phyloP scores from a whole-genome alignment of 345 rosid species.

The Hibiscus syriacus region DNA sequence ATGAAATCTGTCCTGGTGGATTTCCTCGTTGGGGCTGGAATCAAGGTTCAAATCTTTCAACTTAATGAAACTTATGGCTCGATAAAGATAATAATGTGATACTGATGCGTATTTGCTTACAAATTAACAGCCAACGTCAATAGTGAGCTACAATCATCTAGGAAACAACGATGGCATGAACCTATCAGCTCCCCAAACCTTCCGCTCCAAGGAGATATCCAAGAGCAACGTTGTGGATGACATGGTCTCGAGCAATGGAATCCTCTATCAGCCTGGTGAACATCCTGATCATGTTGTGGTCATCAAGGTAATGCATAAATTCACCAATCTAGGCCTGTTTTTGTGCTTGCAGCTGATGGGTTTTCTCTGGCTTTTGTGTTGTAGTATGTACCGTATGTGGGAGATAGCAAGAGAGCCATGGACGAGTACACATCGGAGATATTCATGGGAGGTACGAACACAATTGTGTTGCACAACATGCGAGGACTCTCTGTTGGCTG shows the following conservation, averaged over 20 bases:
- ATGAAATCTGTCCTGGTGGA: slow-evolving; percentile 92
- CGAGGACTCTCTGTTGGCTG: too few relatives aligned
- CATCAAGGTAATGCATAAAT: slow-evolving; percentile 66
- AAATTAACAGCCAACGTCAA: slow-evolving; percentile 72
- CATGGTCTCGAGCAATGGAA: slow-evolving; percentile 93
- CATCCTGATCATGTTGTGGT: slow-evolving; percentile 99
- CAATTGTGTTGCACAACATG: too few relatives aligned
- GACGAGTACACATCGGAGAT: too few relatives aligned
- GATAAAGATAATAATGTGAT: neutral
- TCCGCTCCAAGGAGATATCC: slow-evolving; percentile 93
- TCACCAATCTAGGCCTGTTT: neutral
- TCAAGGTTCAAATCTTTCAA: slow-evolving; percentile 44
- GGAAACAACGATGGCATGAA: slow-evolving; percentile 99
- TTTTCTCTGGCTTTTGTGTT: slow-evolving; percentile 14
- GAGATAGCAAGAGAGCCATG: too few relatives aligned
- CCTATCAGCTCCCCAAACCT: slow-evolving; percentile 93
- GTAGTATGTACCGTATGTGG: too few relatives aligned
- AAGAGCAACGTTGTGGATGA: slow-evolving; percentile 97
- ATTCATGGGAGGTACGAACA: too few relatives aligned
- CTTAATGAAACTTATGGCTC: neutral
- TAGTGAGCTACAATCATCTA: slow-evolving; percentile 92
- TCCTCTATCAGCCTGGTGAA: slow-evolving; percentile 84
- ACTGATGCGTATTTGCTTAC: neutral
- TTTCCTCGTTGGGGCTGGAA: slow-evolving; percentile 97
- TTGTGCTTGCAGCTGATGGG: neutral